phyloP scores from a whole-genome alignment of 768 basidiomycete genomes.

The Boletellus sp. region DNA sequence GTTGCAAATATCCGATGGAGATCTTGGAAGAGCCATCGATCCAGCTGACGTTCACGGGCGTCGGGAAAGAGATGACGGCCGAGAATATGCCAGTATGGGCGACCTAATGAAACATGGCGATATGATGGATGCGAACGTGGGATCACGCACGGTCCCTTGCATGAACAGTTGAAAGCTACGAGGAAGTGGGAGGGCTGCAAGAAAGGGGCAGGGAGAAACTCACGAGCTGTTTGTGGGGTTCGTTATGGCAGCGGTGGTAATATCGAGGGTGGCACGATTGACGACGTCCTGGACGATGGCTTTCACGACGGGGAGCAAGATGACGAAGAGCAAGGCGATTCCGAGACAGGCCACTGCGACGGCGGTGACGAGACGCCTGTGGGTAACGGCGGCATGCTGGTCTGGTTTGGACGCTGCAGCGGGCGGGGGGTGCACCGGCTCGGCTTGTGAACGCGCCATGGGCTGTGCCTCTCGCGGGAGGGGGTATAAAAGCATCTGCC shows the following conservation, averaged over 20 bases:
- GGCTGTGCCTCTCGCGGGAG: no score
- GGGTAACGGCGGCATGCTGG: slow-evolving; percentile 5
- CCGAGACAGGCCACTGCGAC: slow-evolving; percentile 48
- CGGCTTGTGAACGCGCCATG: no score
- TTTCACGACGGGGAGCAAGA: slow-evolving; percentile 64
- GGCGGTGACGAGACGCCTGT: slow-evolving; percentile 53
- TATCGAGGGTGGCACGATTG: slow-evolving; percentile 49
- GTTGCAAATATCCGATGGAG: slow-evolving; percentile 50
- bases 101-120: slow-evolving; percentile 37
- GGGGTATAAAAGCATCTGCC: not conserved
- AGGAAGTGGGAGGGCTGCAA: slow-evolving; percentile 3
- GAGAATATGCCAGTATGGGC: slow-evolving; percentile 64
- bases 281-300: slow-evolving; percentile 67
- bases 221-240: slow-evolving; percentile 56
- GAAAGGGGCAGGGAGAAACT: slow-evolving; percentile 20
- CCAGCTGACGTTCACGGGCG: slow-evolving; percentile 60
- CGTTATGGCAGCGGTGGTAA: slow-evolving; percentile 50
- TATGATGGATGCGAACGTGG: not conserved
- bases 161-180: slow-evolving; percentile 50
- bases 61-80: slow-evolving; percentile 58
- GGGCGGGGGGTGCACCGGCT: not conserved
- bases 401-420: slow-evolving; percentile 29
- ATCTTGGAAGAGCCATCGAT: slow-evolving; percentile 44
- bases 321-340: slow-evolving; percentile 62
- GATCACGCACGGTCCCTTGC: slow-evolving; percentile 47